Evolutionary conservation across 495 filamentous ascomycete species (phyloP), one percentile per base, ranked within the genome.

Genomic region (Daldinia grandis): DNA sequence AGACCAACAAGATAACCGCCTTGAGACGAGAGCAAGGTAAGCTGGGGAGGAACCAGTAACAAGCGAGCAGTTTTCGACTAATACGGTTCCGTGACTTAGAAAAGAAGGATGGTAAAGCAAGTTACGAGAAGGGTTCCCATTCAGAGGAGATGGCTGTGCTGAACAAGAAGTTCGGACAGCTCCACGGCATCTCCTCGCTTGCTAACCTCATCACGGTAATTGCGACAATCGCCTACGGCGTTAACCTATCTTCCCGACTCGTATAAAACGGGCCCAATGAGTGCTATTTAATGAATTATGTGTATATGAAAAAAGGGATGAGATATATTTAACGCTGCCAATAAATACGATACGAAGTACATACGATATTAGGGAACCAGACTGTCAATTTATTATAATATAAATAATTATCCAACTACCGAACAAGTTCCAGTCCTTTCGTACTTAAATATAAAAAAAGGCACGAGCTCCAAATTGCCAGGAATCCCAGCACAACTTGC

Each of bases 111-210:
- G 92, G 93, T 61, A 97, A 95, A 85, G 90, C 88, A 76, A 89
- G 87, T 78, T 90, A 92, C 68, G 93, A 97, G 61, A 77, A 82
- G 25, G 84, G 86, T 15, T 88, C 92, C 33, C 91, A 94, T 69
- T 93, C 90, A 5, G 85, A 89, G 76, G 92, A 92, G 81, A 97
- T 97, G 94, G 67, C 84, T 66, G 83, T 83, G 27, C 77, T 98
- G 76, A 98, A 97, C 81, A 91, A 87, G 82, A 82, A 81, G 73
- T 98, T 98, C 81, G 86, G 85, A 5, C 85, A 83, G 47, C 80
- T 97, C 56, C 95, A 98, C 81, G 92, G 95, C 21, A 74, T 88
- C 17, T 94, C 91, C 24, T 88, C 90, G 54, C 72, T 94, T 68
- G 71, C 95, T 47, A 97, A 96, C 76, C 64, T 97, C 69, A 82